Percentiles rank a stretch among this genome's conserved stretches.
Evolutionary conservation across 1,284 basidiomycete species (phyloP).

Genomic region (Sporisorium scitamineum): DNA sequence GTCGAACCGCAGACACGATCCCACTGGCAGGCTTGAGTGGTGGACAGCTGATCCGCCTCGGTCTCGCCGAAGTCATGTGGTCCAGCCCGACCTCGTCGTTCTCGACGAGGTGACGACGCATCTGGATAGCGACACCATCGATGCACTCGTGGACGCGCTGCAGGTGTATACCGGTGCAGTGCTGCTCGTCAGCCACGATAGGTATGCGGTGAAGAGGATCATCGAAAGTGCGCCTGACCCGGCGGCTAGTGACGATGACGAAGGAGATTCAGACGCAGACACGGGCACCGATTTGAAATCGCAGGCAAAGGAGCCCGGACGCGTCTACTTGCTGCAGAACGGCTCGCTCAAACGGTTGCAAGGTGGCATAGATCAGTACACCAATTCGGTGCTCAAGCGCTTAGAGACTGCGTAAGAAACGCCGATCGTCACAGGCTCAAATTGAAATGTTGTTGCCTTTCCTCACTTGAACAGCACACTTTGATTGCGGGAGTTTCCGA

Average conservation of each 20-base stretch:
- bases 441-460: background rate
- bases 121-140: constrained; percentile 77
- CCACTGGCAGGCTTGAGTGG: constrained; percentile 68
- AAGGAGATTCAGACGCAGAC: constrained; percentile 56
- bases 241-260: constrained; percentile 41
- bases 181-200: constrained; percentile 79
- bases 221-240: constrained; percentile 38
- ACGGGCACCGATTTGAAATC: constrained; percentile 33
- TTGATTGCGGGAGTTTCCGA: no score
- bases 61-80: constrained; percentile 58
- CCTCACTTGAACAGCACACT: no score
- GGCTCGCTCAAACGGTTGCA: constrained; percentile 71
- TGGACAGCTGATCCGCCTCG: constrained; percentile 73
- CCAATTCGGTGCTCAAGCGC: constrained; percentile 65
- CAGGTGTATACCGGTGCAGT: constrained; percentile 75
- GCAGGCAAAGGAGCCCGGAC: constrained; percentile 66
- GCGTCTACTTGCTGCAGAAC: constrained; percentile 72
- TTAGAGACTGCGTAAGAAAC: constrained; percentile 10
- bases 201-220: constrained; percentile 69
- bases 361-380: constrained; percentile 71
- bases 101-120: constrained; percentile 72
- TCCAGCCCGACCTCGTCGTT: constrained; percentile 53
- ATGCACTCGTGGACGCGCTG: constrained; percentile 75
- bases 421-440: background rate
- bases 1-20: constrained; percentile 53